Base-by-base conservation (phyloP, 2,329 filamentous ascomycete species). In the Furcasterigmium furcatum region DNA sequence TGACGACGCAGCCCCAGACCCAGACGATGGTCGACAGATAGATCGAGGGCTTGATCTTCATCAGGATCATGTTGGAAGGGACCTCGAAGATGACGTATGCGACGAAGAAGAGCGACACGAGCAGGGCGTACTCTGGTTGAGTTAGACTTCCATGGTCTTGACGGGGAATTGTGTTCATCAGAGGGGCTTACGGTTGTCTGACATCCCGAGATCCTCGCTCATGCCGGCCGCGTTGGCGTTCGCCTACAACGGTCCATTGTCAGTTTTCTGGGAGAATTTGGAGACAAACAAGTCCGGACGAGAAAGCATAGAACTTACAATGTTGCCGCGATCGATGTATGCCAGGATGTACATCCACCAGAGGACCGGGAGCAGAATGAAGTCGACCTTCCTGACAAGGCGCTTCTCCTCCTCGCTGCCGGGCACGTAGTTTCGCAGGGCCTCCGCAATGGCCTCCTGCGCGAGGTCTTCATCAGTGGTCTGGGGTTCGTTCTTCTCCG, bases 21-120 rank as follows among this genome's bases (percentile, higher is more conserved):
- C 38, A 45, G 19, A 43, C 45, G 43, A 52, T 51, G 39, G 44
- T 45, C 14, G 48, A 38, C 13, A 52, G 43, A 25, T 43, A 52
- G 16, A 41, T 29, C 20, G 43, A 45, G 21, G 72, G 73, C 6
- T 63, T 62, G 30, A 73, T 47, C 45, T 65, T 63, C 38, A 64
- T 67, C 48, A 76, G 64, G 35, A 73, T 44, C 55, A 74, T 68
- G 51, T 72, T 73, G 50, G 68, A 70, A 4, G 71, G 69, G 2
- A 73, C 56, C 55, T 74, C 71, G 19, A 73, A 63, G 13, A 71
- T 50, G 45, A 73, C 66, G 51, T 73, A 73, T 0, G 22, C 12
- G 45, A 75, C 65, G 54, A 79, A 79, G 62, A 80, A 81, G 8
- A 81, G 71, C 2, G 77, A 68, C 16, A 81, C 55, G 3, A 70